A percentile compares a stretch with the other conserved stretches of the same genome.
Conservation (phyloP, 164 flowering plant species). For the Tetrastigma voinierianum region DNA sequence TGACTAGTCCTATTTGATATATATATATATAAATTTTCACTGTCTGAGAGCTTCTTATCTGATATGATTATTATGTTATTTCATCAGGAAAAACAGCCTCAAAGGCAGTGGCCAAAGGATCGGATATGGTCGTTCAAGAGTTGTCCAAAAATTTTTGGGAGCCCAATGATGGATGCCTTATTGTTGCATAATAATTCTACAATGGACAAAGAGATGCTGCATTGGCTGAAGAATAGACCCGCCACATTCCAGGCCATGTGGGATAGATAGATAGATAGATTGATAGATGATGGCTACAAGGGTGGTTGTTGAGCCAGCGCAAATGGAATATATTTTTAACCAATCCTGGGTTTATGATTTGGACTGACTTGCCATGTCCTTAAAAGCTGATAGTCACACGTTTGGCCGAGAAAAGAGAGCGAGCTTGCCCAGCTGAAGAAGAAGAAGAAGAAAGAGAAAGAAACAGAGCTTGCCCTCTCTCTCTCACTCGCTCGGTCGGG, state of each 20-base stretch:
- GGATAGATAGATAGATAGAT: constrained; percentile 40
- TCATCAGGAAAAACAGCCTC: constrained; percentile 85
- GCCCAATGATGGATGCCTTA: constrained; percentile 88
- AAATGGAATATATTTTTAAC: too few relatives aligned
- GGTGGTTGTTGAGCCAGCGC: too few relatives aligned
- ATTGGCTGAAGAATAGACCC: constrained; percentile 86
- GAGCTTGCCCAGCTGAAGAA: not conserved
- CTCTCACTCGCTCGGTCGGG: not conserved
- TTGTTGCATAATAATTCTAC: constrained; percentile 44
- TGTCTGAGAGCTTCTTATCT: not conserved
- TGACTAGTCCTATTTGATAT: too few relatives aligned
- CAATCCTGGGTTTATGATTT: too few relatives aligned
- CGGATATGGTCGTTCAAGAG: constrained; percentile 80
- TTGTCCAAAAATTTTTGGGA: constrained; percentile 57
- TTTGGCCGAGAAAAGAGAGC: not conserved
- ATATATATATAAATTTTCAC: too few relatives aligned
- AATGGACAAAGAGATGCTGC: constrained; percentile 79
- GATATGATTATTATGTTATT: not conserved
- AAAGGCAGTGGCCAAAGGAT: constrained; percentile 89
- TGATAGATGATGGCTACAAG: too few relatives aligned
- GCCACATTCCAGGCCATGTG: constrained; percentile 64
- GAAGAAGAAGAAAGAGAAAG: too few relatives aligned
- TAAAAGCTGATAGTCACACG: too few relatives aligned
- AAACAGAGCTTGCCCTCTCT: not conserved
- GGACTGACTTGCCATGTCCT: too few relatives aligned